Conservation (phyloP, 1,284 basidiomycete species). For the Vanrija sp. region DNA sequence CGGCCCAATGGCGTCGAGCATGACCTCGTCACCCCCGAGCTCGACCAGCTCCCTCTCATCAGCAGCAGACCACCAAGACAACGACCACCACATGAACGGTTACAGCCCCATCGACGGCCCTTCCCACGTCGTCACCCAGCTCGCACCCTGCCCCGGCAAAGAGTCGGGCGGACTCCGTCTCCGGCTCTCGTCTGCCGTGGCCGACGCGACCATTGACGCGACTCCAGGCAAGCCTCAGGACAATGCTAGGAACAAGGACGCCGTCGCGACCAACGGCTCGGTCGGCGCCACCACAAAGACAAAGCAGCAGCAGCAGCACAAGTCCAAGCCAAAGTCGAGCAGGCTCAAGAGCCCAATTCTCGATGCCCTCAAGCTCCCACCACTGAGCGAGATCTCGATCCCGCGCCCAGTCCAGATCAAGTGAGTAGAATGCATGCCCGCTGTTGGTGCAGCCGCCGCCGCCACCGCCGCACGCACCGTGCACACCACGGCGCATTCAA, state of each 20-base stretch:
- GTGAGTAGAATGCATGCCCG: constrained; percentile 15
- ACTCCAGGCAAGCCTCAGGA: not conserved
- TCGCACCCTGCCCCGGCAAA: not conserved
- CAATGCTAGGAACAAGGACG: not conserved
- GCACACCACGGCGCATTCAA: not conserved
- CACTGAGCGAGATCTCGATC: constrained; percentile 21
- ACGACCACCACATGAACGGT: too few species aligned
- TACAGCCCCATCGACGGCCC: too few species aligned
- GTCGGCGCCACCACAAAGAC: not conserved
- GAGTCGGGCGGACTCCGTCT: not conserved
- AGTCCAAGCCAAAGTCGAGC: not conserved
- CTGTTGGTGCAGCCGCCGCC: not conserved
- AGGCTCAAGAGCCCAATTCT: constrained; percentile 15
- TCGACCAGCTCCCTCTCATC: too few species aligned
- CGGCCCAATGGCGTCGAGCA: too few species aligned
- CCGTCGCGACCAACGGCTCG: not conserved
- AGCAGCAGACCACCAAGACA: too few species aligned
- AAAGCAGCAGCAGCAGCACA: too few species aligned
- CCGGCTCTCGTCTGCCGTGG: not conserved
- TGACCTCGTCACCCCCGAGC: too few species aligned
- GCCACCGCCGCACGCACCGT: not conserved
- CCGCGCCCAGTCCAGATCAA: constrained; percentile 27
- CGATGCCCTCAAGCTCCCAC: constrained; percentile 22
- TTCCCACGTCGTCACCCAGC: not conserved
- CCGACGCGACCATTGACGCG: not conserved